Evolutionary conservation across 768 basidiomycete species (phyloP).

Genomic region (Tephrocybe sp.): DNA sequence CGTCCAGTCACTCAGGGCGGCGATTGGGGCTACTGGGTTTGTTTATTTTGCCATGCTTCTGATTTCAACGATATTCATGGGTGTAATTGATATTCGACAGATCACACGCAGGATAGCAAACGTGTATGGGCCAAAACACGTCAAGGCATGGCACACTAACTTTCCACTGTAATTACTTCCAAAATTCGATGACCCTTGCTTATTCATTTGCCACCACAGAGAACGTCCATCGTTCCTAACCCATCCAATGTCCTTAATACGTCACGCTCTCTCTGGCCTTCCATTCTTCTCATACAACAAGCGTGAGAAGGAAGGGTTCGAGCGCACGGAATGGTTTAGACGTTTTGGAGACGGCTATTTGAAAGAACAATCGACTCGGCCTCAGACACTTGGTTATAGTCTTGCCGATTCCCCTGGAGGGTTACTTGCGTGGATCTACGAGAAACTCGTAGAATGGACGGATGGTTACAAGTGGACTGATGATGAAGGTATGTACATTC

Average conservation of each 20-base stretch:
- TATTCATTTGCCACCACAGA: slow-evolving; percentile 9
- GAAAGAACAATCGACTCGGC: slow-evolving; percentile 41
- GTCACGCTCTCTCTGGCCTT: slow-evolving; percentile 23
- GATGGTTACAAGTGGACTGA: slow-evolving; percentile 57
- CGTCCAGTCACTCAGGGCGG: slow-evolving; percentile 46
- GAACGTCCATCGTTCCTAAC: slow-evolving; percentile 19
- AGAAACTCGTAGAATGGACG: slow-evolving; percentile 47
- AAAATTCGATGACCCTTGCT: not conserved
- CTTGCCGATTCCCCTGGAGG: slow-evolving; percentile 59
- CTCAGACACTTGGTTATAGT: slow-evolving; percentile 53
- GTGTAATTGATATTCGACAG: slow-evolving; percentile 4
- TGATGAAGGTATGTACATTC: slow-evolving; percentile 42
- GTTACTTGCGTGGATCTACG: slow-evolving; percentile 52
- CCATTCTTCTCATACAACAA: slow-evolving; percentile 20
- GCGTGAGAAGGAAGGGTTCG: slow-evolving; percentile 33
- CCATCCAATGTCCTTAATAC: slow-evolving; percentile 25
- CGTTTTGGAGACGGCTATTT: slow-evolving; percentile 37
- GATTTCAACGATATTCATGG: not conserved
- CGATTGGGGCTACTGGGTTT: slow-evolving; percentile 44
- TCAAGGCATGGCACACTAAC: slow-evolving; percentile 57
- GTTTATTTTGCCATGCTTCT: slow-evolving; percentile 11
- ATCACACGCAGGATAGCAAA: slow-evolving; percentile 29
- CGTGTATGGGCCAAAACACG: slow-evolving; percentile 34
- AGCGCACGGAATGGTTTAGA: slow-evolving; percentile 27
- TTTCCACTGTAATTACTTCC: slow-evolving; percentile 27